Base-by-base conservation (phyloP, 352 stramenopile genomes). In the Phytophthora citricola region DNA sequence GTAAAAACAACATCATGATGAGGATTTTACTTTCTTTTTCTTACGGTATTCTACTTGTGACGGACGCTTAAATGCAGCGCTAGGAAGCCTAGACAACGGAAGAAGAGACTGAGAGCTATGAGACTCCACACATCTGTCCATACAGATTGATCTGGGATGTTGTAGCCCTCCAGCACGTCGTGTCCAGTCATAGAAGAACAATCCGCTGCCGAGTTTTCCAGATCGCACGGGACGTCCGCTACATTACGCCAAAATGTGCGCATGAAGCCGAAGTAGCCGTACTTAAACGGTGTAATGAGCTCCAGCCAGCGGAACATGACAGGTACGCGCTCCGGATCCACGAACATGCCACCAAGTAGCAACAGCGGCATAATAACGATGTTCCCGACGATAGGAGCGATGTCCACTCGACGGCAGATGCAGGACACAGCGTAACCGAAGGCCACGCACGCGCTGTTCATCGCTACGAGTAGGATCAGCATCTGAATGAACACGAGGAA, bases 201-300 rank as follows among this genome's bases (percentile, higher is more conserved):
- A 8, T 61, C 50, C 14, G 58, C 67, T 44, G 52, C n/a, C 29
- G 39, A n/a, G 15, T 31, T 36, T 41, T 62, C 46, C 3, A 62
- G 10, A 32, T 72, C 40, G 63, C 74, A 83, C 3, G 67, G 46
- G 3, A 85, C 58, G 5, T 50, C 27, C 5, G 61, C 27, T 17
- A 81, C 64, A 17, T 52, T 75, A 38, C 60, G 50, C 76, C 76
- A 85, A 52, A 80, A 81, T 15, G 55, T 50, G 11, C 64, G 58
- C 64, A 79, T 81, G 27, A 80, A 66, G 48, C 64, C 76, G 45
- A 77, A 71, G 69, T 77, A 85, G 45, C 74, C 76, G 53, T 85
- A 85, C 36, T 81, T 80, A 55, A 85, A 70, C 10, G 75, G 75
- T 6, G 76, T 81, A 10, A 83, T 43, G 66, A 76, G 71, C 39